Evolutionary conservation across 2,329 filamentous ascomycete species (phyloP), one percentile per base, ranked within the genome.

Genomic region (Colletotrichum phormii): DNA sequence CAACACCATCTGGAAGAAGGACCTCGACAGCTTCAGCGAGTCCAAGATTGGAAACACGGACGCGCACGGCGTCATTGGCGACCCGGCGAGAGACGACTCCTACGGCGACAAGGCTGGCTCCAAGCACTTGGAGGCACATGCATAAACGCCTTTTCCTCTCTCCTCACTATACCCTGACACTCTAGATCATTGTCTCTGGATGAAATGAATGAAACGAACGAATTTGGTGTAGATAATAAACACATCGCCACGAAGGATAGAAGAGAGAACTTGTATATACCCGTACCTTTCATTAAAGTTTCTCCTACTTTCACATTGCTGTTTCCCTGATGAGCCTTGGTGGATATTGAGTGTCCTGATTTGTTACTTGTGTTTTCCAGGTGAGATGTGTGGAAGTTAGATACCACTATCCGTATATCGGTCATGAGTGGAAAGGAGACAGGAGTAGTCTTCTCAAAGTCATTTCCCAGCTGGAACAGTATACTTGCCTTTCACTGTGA

Each of bases 1-100:
- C 73, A 95, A 95, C 80, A 73, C 71, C 4, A 18, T 70, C 18
- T 74, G 66, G 65, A 74, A 61, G 64, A 49, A 57, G 22, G 73
- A 74, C 65, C 54, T 71, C 37, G 70, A 71, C 31, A 62, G 71
- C 29, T 72, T 64, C 71, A 68, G 73, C 62, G 65, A 37, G 11
- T 71, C 64, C 55, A 63, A 71, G 58, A 72, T 74, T 22, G 73
- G 65, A 33, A 61, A 73, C 42, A 62, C 57, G 5, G 61, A 73
- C 58, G 61, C 66, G 55, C 57, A 62, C 13, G 71, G 71, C 4
- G 53, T 66, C n/a, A 73, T 71, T 22, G 67, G 67, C 26, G 67
- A 73, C 33, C 66, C 71, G 13, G 42, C 53, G 26, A 29, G 64
- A 13, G 67, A 70, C 33, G 61, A 72, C 35, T 8, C 13, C 4